Evolutionary conservation across 1,284 basidiomycete genomes (phyloP), one percentile per base, ranked within the genome.

Genomic region (Taiwanofungus camphoratus): DNA sequence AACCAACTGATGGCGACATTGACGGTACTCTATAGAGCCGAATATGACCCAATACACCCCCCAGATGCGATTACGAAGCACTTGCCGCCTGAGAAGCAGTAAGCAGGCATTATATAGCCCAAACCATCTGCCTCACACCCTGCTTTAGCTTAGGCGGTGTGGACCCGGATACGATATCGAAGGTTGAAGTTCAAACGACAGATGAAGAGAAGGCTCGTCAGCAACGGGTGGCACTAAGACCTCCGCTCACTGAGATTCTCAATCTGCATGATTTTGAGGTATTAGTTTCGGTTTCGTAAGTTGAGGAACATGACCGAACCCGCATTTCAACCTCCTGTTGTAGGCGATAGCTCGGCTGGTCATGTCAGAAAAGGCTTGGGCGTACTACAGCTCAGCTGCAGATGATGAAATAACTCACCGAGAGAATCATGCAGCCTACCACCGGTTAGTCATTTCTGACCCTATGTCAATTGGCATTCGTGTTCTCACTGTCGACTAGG

Each of bases 211-310:
- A 76, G 54, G 73, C 66, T 1, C 74, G 82, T 11, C 69, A 71
- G 50, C 67, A 70, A 31, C 75, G 76, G 2, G 51, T 79, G 16
- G 63, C 67, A 11, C 68, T 72, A 38, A 71, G 79, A 42, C 92
- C 92, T 0, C 68, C 77, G 2, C 69, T 96, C 18, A 74, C 76
- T 39, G 81, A 89, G 62, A 85, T 92, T 41, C 71, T 95, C 26
- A 92, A 87, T 54, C 66, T 96, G 53, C 90, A 93, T 62, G 92
- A 97, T 63, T 94, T 97, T 52, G 92, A 95, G 70, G 82, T 82
- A 42, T n/a, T 63, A 50, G 4, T 21, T 3, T 43, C 26, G n/a
- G n/a, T 31, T 12, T n/a, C n/a, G n/a, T n/a, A n/a, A n/a, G n/a
- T n/a, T n/a, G n/a, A n/a, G n/a, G n/a, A 20, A 13, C 21, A 18